Evolutionary conservation across 2,329 filamentous ascomycete genomes (phyloP).

Genomic region (Immersiporthe knoxdaviesiana): DNA sequence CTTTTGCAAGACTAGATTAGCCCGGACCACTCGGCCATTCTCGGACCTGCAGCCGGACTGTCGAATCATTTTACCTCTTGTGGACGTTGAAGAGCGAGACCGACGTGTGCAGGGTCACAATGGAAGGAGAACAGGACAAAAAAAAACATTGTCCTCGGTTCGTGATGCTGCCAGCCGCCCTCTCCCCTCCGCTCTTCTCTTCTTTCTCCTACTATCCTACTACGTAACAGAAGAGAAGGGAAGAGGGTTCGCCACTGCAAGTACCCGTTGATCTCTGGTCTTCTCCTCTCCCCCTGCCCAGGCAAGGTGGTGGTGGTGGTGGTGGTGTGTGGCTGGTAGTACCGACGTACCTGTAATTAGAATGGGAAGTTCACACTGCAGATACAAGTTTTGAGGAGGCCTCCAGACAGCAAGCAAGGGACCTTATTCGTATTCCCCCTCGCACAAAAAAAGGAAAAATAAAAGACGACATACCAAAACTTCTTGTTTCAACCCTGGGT

Average conservation of each 20-base stretch:
- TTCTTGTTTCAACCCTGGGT: background rate
- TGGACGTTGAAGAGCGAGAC: background rate
- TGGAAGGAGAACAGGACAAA: background rate
- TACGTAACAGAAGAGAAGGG: background rate
- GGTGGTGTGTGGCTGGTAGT: background rate
- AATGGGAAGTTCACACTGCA: background rate
- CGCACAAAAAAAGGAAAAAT: background rate
- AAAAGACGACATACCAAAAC: background rate
- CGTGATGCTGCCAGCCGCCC: background rate
- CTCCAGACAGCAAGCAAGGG: background rate
- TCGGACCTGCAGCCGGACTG: background rate
- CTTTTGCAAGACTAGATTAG: background rate
- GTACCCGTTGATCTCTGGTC: background rate
- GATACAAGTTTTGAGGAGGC: background rate
- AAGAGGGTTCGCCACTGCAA: background rate
- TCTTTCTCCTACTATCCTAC: background rate
- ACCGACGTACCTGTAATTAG: too few species aligned
- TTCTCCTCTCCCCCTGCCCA: too few species aligned
- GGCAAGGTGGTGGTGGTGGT: background rate
- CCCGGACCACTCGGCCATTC: background rate
- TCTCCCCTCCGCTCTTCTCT: background rate
- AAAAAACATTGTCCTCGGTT: background rate
- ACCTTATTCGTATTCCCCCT: background rate
- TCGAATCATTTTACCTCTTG: background rate
- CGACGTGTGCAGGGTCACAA: background rate